Evolutionary conservation across 2,329 filamentous ascomycete genomes (phyloP), one percentile per base, ranked within the genome.

Genomic region (Grosmannia serpens): DNA sequence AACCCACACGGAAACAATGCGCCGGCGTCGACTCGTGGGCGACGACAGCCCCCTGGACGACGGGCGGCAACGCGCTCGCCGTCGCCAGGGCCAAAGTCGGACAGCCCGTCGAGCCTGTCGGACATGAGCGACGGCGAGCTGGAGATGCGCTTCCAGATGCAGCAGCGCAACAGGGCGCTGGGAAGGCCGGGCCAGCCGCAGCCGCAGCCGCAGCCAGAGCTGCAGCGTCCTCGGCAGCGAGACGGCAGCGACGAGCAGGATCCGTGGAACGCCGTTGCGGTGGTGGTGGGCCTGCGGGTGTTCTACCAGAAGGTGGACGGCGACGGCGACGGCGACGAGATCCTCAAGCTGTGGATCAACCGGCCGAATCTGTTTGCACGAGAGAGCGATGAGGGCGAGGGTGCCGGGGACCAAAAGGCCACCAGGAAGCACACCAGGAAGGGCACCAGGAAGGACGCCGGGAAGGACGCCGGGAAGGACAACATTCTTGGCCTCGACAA

Each of bases 191-290:
- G 26, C 24, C 24, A 31, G 26, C 11, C 26, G 27, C 11, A 13
- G 20, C 4, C 17, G 15, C 11, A 13, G 35, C 13, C 35, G 35
- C 13, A 4, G 35, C 15, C 35, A 38, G 13, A 3, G 35, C 13
- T 13, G 17, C 35, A 15, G 7, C 13, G 3, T 17, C 15, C 13
- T 17, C 13, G 15, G 17, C 7, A n/a, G 51, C 51, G 33, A 78
- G 73, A 76, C 26, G 71, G 72, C 31, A 75, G 77, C 60, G 76
- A 80, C 38, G 76, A 79, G 64, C 72, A 70, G 35, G 76, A 83
- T 31, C 77, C 80, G 0, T 86, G 83, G 83, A 85, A 85, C 65
- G 82, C 83, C 0, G 75, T 85, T 13, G 15, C 13, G 20, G 15
- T 9, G 20, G 80, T 84, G 17, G 76, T 85, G 0, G 82, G 83